phyloP scores from a whole-genome alignment of 352 stramenopile genomes.

The Albugo laibachii region DNA sequence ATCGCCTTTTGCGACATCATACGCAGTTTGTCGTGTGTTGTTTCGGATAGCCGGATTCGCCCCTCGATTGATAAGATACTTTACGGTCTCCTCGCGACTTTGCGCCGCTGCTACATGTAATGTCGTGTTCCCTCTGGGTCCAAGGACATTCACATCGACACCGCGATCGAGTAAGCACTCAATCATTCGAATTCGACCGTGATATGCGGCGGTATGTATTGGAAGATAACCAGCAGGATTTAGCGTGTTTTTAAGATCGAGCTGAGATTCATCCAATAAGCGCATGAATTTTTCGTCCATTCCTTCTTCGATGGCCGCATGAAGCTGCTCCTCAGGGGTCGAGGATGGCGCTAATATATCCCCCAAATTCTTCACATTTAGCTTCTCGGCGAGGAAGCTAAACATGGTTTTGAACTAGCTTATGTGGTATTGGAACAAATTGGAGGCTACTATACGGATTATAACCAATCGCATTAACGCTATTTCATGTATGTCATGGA shows the following conservation, averaged over 20 bases:
- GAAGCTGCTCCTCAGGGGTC: conserved; percentile 72
- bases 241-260: conserved; percentile 34
- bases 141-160: conserved; percentile 46
- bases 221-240: conserved; percentile 59
- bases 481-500: no score
- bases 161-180: conserved; percentile 44
- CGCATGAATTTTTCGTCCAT: conserved; percentile 45
- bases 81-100: conserved; percentile 48
- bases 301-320: conserved; percentile 54
- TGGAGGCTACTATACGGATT: no score
- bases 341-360: conserved; percentile 73
- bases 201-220: conserved; percentile 72
- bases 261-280: conserved; percentile 46
- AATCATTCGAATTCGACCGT: conserved; percentile 50
- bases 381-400: conserved; percentile 73
- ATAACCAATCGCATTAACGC: no score
- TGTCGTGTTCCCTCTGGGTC: conserved; percentile 53
- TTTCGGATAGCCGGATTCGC: conserved; percentile 68
- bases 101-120: conserved; percentile 70
- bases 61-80: conserved; percentile 42
- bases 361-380: conserved; percentile 79
- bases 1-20: conserved; percentile 73
- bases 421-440: no score
- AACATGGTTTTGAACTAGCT: conserved; percentile 62
- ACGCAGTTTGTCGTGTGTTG: conserved; percentile 50